Percentiles rank a stretch among this genome's conserved stretches.
These are phyloP conservation scores for Casuarina equisetifolia DNA, from an alignment of 306 rosid species.

Conservation along the genomic window DNA sequence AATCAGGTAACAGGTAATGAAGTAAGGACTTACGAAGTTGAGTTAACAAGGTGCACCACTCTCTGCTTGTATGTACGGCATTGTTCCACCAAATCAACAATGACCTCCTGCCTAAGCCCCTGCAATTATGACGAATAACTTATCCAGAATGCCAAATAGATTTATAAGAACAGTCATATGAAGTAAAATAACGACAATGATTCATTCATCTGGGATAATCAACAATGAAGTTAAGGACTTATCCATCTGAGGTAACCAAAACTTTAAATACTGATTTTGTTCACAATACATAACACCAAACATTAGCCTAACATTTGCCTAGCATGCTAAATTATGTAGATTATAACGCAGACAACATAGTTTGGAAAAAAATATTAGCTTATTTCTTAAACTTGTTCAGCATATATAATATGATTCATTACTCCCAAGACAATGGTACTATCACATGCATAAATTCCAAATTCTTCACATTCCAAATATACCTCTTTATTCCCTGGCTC, in stretches of 20 bases:
- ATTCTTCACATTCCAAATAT: slow-evolving; percentile 18
- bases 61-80: slow-evolving; percentile 92
- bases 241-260: too few relatives aligned
- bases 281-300: not conserved
- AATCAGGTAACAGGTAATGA: slow-evolving; percentile 11
- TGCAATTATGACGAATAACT: slow-evolving; percentile 35
- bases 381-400: slow-evolving; percentile 13
- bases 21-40: slow-evolving; percentile 75
- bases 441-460: slow-evolving; percentile 11
- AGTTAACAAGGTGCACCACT: slow-evolving; percentile 96
- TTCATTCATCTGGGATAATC: not conserved
- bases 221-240: not conserved
- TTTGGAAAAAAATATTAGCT: slow-evolving; percentile 5
- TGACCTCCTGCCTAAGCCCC: slow-evolving; percentile 94
- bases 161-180: slow-evolving; percentile 4
- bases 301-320: not conserved
- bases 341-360: not conserved
- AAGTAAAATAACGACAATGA: slow-evolving; percentile 14
- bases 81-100: slow-evolving; percentile 90
- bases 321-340: not conserved
- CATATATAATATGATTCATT: not conserved
- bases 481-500: slow-evolving; percentile 92
- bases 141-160: slow-evolving; percentile 10
- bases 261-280: not conserved
- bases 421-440: not conserved